Conservation (phyloP, 2,329 filamentous ascomycete species). For the Graphilbum fragrans region DNA sequence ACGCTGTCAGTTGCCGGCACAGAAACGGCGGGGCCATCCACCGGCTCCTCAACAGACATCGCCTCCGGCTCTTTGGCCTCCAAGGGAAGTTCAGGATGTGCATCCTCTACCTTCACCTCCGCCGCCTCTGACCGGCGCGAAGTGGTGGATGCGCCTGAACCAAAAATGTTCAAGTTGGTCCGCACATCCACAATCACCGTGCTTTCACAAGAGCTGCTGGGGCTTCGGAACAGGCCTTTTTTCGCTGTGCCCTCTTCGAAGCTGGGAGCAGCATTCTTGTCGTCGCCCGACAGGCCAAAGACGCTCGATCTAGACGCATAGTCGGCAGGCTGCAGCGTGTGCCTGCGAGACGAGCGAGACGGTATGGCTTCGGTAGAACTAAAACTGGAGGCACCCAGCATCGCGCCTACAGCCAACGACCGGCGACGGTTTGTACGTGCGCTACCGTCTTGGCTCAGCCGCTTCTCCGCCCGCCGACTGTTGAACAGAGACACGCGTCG, state of each 20-base stretch:
- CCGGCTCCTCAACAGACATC: too few relatives aligned
- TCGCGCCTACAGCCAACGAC: neutral
- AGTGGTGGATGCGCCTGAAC: slow-evolving; percentile 6
- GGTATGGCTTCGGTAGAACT: too few relatives aligned
- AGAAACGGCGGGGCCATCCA: too few relatives aligned
- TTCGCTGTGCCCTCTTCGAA: neutral
- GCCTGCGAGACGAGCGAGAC: neutral
- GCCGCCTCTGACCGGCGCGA: too few relatives aligned
- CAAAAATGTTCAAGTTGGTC: slow-evolving; percentile 22
- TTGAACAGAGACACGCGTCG: slow-evolving; percentile 17
- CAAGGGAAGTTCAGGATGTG: too few relatives aligned
- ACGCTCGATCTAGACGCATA: too few relatives aligned
- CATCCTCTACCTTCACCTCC: too few relatives aligned
- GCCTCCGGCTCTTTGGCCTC: too few relatives aligned
- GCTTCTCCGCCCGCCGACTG: slow-evolving; percentile 15
- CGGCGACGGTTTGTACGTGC: neutral
- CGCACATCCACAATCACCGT: slow-evolving; percentile 18
- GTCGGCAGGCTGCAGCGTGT: neutral
- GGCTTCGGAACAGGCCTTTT: neutral
- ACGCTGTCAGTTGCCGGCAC: too few relatives aligned
- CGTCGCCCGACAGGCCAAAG: neutral
- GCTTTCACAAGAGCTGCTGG: neutral
- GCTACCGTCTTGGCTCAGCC: neutral
- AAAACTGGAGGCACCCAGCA: too few relatives aligned
- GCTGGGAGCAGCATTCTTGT: neutral